A percentile compares a stretch with the other conserved stretches of the same genome.
phyloP scores from a whole-genome alignment of 1,139 yeast genomes.

The Saccharomyces uvarum region DNA sequence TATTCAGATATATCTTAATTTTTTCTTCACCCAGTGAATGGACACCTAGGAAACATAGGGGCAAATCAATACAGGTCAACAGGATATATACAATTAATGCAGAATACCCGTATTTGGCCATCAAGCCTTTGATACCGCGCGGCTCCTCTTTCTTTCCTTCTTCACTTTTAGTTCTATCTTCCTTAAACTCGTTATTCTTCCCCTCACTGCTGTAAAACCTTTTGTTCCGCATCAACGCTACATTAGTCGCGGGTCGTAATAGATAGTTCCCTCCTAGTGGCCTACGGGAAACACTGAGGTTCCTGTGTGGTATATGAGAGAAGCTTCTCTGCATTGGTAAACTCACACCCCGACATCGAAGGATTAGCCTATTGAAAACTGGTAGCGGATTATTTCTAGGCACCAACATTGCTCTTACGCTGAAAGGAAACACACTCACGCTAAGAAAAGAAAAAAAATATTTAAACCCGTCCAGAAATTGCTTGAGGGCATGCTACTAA shows the following conservation, averaged over 20 bases:
- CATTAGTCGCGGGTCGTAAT: neutral
- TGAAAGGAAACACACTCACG: neutral
- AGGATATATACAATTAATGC: slow-evolving; percentile 81
- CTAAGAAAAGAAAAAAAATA: neutral
- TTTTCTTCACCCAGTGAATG: slow-evolving; percentile 81
- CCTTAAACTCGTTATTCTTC: neutral
- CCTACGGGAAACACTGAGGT: neutral
- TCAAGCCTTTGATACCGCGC: slow-evolving; percentile 45
- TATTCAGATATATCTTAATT: slow-evolving; percentile 59
- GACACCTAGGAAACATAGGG: slow-evolving; percentile 72
- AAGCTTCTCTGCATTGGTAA: neutral
- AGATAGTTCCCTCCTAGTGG: neutral
- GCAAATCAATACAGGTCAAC: slow-evolving; percentile 66
- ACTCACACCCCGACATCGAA: neutral
- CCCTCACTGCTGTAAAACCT: neutral
- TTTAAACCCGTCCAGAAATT: neutral
- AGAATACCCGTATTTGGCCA: slow-evolving; percentile 83
- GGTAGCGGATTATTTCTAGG: neutral
- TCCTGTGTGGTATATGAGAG: neutral
- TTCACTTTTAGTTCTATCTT: neutral
- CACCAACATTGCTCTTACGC: neutral
- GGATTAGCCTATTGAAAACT: neutral
- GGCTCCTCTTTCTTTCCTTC: slow-evolving; percentile 4
- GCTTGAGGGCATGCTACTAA: neutral
- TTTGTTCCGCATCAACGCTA: neutral